These are phyloP conservation scores for Aspergillus fischeri DNA, from an alignment of 2,329 filamentous ascomycete species.

Conservation along the genomic window DNA sequence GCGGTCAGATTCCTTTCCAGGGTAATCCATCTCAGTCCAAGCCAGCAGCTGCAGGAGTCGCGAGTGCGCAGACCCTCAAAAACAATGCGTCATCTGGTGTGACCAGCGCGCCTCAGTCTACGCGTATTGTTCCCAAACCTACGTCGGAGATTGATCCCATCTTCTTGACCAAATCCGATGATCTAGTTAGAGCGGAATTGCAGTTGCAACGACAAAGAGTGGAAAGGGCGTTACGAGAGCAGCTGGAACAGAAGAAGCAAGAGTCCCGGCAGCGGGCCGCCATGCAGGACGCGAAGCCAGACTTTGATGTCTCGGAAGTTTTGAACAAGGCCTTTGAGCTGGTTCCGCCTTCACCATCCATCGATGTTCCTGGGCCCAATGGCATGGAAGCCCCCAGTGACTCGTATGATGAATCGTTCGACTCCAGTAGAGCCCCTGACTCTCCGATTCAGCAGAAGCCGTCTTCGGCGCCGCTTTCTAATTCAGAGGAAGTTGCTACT, in stretches of 20 bases:
- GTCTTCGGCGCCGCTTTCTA: constrained; percentile 26
- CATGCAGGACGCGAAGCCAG: constrained; percentile 53
- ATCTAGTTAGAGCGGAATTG: constrained; percentile 76
- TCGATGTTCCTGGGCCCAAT: constrained; percentile 51
- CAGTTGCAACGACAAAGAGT: constrained; percentile 75
- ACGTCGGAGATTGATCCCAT: constrained; percentile 74
- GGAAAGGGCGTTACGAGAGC: constrained; percentile 72
- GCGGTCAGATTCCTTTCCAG: constrained; percentile 14
- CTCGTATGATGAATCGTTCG: constrained; percentile 90
- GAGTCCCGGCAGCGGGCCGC: constrained; percentile 47
- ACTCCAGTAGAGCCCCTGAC: constrained; percentile 84
- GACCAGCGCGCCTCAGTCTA: constrained; percentile 23
- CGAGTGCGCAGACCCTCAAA: constrained; percentile 15
- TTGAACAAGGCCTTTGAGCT: constrained; percentile 66
- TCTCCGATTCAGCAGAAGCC: constrained; percentile 50
- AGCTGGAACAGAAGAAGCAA: constrained; percentile 62
- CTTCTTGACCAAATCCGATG: constrained; percentile 79
- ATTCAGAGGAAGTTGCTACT: constrained; percentile 30
- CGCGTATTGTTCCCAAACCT: constrained; percentile 43
- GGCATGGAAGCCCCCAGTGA: constrained; percentile 65
- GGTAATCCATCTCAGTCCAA: constrained; percentile 10
- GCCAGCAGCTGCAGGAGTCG: constrained; percentile 17
- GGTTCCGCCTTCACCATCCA: constrained; percentile 63
- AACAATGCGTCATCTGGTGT: constrained; percentile 19
- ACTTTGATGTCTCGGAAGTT: constrained; percentile 69